Percentiles rank a stretch among this genome's conserved stretches.
Conservation (phyloP, 2,329 filamentous ascomycete species). For the Lasiodiplodia sp. region DNA sequence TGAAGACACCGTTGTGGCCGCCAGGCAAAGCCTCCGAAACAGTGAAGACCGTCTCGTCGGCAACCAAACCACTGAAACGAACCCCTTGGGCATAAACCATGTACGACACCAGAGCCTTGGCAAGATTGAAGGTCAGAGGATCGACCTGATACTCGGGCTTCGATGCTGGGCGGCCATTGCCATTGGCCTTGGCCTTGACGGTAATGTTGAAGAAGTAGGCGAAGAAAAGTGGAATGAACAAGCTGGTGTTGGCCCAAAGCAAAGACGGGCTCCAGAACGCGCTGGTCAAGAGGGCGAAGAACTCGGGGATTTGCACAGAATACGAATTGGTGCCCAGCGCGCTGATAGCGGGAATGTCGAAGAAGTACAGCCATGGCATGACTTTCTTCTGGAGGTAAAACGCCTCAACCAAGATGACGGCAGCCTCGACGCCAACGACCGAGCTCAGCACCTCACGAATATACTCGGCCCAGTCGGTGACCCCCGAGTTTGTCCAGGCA, state of each 20-base stretch:
- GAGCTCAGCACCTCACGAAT: conserved; percentile 76
- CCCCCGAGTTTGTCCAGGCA: conserved; percentile 69
- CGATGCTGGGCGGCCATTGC: conserved; percentile 35
- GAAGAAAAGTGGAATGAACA: conserved; percentile 72
- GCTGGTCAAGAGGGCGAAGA: conserved; percentile 77
- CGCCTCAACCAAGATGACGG: conserved; percentile 73
- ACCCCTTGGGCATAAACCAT: conserved; percentile 72
- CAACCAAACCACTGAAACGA: conserved; percentile 68
- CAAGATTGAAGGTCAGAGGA: conserved; percentile 87
- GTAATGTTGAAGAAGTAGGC: conserved; percentile 94
- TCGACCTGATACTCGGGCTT: conserved; percentile 70
- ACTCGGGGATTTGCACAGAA: conserved; percentile 75
- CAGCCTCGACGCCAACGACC: conserved; percentile 72
- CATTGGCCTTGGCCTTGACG: conserved; percentile 49
- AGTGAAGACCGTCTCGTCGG: conserved; percentile 64
- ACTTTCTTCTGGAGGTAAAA: conserved; percentile 73
- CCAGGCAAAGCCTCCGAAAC: conserved; percentile 74
- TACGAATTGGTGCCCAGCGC: conserved; percentile 64
- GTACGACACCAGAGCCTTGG: conserved; percentile 82
- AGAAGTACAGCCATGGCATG: conserved; percentile 74
- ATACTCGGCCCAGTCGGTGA: conserved; percentile 69
- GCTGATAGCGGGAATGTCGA: conserved; percentile 71
- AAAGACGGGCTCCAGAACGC: conserved; percentile 85
- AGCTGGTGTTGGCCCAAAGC: conserved; percentile 77
- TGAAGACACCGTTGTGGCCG: conserved; percentile 73